These are phyloP conservation scores for Lentinula detonsa DNA, from an alignment of 768 basidiomycete genomes.

Conservation along the genomic window DNA sequence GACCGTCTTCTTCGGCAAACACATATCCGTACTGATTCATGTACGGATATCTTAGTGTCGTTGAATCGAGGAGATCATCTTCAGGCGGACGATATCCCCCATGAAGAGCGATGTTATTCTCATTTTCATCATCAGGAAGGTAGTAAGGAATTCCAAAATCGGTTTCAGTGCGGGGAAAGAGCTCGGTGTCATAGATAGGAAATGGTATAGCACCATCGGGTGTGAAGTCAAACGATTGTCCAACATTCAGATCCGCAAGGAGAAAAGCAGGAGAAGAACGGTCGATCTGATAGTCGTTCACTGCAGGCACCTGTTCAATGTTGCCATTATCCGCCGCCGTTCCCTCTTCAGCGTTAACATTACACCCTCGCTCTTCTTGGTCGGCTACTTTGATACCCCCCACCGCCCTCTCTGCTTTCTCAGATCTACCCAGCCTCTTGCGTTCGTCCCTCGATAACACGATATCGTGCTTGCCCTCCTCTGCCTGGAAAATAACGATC, in stretches of 20 bases:
- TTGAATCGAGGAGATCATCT: background rate
- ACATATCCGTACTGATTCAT: background rate
- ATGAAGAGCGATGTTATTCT: background rate
- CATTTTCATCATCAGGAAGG: background rate
- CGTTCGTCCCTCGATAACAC: conserved; percentile 39
- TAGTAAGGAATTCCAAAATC: background rate
- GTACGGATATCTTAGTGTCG: background rate
- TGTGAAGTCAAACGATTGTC: background rate
- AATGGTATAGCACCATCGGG: background rate
- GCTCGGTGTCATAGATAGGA: background rate
- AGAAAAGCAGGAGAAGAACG: background rate
- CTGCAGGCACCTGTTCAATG: background rate
- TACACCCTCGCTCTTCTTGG: background rate
- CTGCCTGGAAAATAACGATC: background rate
- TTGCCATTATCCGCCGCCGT: background rate
- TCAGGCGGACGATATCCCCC: background rate
- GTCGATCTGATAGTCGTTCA: no score
- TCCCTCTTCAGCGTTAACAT: background rate
- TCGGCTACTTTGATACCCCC: background rate
- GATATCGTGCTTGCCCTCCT: conserved; percentile 21
- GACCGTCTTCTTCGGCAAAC: conserved; percentile 1
- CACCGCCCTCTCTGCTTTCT: conserved; percentile 8
- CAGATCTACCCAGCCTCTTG: conserved; percentile 12
- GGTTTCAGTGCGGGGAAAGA: background rate
- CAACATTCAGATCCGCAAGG: background rate